Percentiles rank a stretch among this genome's conserved stretches.
Conservation (phyloP, 2,329 filamentous ascomycete species). For the Diaporthe sp. region DNA sequence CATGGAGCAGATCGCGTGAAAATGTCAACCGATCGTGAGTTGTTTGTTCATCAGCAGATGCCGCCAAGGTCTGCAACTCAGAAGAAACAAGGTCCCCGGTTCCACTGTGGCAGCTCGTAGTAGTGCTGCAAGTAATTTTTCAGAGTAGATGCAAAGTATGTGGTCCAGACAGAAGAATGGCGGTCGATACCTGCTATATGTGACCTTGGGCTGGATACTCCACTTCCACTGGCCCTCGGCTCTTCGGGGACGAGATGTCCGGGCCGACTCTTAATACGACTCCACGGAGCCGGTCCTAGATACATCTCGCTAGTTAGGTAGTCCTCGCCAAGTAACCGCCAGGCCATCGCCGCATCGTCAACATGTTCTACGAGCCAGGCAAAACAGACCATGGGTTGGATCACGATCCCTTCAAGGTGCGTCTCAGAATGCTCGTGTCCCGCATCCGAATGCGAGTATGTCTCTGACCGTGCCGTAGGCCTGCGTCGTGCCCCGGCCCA, state of each 20-base stretch:
- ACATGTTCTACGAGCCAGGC: slow-evolving; percentile 38
- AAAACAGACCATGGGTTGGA: slow-evolving; percentile 36
- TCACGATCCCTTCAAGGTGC: slow-evolving; percentile 37
- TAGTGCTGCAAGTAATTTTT: not conserved
- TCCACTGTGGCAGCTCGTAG: not conserved
- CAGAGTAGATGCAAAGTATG: not conserved
- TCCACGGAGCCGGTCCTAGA: not conserved
- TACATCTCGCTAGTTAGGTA: too few species aligned
- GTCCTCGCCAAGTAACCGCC: too few species aligned
- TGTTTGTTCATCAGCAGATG: not conserved
- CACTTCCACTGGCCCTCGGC: slow-evolving; percentile 6
- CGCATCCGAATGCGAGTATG: not conserved
- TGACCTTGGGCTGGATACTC: not conserved
- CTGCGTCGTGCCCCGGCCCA: slow-evolving; percentile 71
- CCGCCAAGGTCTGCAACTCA: not conserved
- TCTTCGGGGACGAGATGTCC: not conserved
- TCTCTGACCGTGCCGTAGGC: slow-evolving; percentile 48
- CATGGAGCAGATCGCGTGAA: not conserved
- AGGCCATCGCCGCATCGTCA: not conserved
- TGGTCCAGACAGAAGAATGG: not conserved
- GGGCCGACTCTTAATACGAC: not conserved
- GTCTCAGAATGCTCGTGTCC: not conserved
- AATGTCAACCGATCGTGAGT: not conserved
- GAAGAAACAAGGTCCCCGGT: too few species aligned
- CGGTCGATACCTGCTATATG: not conserved